Percentiles rank a stretch among this genome's conserved stretches.
These are phyloP conservation scores for Penicillium sp. DNA, from an alignment of 2,329 filamentous ascomycete genomes.

Conservation along the genomic window DNA sequence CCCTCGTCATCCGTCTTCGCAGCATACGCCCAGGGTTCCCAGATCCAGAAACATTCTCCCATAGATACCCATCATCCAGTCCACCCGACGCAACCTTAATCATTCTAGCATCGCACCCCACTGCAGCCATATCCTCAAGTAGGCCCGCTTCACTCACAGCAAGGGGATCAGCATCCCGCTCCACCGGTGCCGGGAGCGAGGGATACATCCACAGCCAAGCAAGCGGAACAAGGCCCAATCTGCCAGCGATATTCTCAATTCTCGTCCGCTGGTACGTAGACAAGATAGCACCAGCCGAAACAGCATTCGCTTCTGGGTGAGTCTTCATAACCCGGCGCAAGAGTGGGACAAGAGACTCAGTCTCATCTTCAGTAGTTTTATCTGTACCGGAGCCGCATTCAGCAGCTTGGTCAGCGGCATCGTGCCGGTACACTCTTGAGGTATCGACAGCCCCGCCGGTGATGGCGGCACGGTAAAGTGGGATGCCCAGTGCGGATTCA, in stretches of 20 bases:
- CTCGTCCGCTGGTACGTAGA: constrained; percentile 94
- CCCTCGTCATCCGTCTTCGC: constrained; percentile 50
- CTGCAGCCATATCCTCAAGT: constrained; percentile 75
- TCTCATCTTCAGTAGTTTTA: constrained; percentile 66
- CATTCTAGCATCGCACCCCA: constrained; percentile 82
- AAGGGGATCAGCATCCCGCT: constrained; percentile 17
- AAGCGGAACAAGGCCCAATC: constrained; percentile 78
- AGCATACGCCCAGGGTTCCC: constrained; percentile 41
- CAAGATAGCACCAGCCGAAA: constrained; percentile 88
- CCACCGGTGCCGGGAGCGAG: constrained; percentile 57
- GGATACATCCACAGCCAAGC: constrained; percentile 94
- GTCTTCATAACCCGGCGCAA: constrained; percentile 64
- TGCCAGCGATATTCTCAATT: constrained; percentile 86
- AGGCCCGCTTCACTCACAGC: constrained; percentile 47
- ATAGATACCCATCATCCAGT: constrained; percentile 76
- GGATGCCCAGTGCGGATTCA: constrained; percentile 72
- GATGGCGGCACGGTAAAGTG: constrained; percentile 80
- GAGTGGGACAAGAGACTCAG: constrained; percentile 79
- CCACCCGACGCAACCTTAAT: constrained; percentile 94
- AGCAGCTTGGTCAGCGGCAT: constrained; percentile 15
- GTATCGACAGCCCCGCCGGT: constrained; percentile 68
- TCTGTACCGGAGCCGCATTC: not conserved
- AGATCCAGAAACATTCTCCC: constrained; percentile 67
- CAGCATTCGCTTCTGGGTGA: constrained; percentile 80
- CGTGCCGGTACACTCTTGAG: constrained; percentile 66